Evolutionary conservation across 371 early-diverging fungal genomes (phyloP).

Genomic region (Apophysomyces variabilis): DNA sequence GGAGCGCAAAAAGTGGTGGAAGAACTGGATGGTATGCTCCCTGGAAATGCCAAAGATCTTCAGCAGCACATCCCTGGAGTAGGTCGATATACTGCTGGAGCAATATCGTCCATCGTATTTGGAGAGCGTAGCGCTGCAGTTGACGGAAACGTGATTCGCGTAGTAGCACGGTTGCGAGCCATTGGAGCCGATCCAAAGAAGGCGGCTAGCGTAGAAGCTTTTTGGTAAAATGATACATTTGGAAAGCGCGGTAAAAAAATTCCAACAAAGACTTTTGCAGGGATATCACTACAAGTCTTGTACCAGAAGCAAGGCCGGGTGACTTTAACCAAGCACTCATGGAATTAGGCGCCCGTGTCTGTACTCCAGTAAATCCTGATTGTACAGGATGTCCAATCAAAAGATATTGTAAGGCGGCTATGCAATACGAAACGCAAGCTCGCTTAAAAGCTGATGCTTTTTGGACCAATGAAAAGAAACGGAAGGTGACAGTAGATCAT

Average conservation of each 20-base stretch:
- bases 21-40: conserved; percentile 61
- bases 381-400: conserved; percentile 73
- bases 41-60: conserved; percentile 59
- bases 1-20: conserved; percentile 70
- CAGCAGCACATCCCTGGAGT: conserved; percentile 76
- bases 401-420: conserved; percentile 61
- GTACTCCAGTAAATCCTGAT: conserved; percentile 74
- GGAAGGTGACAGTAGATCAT: conserved; percentile 33
- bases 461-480: conserved; percentile 24
- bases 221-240: conserved; percentile 53
- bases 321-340: conserved; percentile 86
- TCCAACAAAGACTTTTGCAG: conserved; percentile 24
- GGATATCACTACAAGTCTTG: conserved; percentile 62
- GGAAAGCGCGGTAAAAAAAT: background rate
- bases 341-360: conserved; percentile 85
- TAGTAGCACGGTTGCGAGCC: conserved; percentile 70
- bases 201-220: conserved; percentile 56
- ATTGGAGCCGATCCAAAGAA: conserved; percentile 76
- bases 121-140: conserved; percentile 67
- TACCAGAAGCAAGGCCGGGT: conserved; percentile 67
- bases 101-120: conserved; percentile 79
- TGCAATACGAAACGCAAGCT: conserved; percentile 39
- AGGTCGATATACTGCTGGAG: conserved; percentile 71
- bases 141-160: conserved; percentile 86
- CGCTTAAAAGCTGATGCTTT: conserved; percentile 26